phyloP scores from a whole-genome alignment of 2,329 filamentous ascomycete species.

The Paraphaeosphaeria sporulosa region DNA sequence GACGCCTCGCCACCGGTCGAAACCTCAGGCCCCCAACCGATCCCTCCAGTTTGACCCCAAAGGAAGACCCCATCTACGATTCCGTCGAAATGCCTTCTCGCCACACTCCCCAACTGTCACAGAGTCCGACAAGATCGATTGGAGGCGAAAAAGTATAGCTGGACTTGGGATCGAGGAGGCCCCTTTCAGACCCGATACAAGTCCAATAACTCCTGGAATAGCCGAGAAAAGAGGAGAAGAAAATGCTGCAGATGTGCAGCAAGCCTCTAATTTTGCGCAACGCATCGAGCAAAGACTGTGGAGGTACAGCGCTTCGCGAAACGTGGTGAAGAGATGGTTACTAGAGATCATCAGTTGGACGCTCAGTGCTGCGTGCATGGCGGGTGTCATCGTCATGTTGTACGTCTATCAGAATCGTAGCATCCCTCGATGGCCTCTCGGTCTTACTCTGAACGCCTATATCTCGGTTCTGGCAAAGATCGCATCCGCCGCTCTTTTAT shows the following conservation, averaged over 20 bases:
- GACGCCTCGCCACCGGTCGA: conserved; percentile 8
- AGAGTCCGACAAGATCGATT: conserved; percentile 6
- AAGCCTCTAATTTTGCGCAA: conserved; percentile 18
- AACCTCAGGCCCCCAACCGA: conserved; percentile 7
- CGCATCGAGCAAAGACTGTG: conserved; percentile 19
- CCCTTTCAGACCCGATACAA: conserved; percentile 14
- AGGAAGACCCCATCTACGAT: conserved; percentile 17
- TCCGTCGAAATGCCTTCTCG: conserved; percentile 21
- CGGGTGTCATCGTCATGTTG: conserved; percentile 15
- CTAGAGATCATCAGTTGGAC: conserved; percentile 25
- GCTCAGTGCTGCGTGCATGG: conserved; percentile 24
- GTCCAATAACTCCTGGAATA: conserved; percentile 18
- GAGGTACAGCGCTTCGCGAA: conserved; percentile 18
- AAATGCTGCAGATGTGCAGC: background rate
- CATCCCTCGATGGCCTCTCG: conserved; percentile 18
- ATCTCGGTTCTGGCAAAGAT: conserved; percentile 25
- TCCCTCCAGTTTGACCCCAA: conserved; percentile 15
- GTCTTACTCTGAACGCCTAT: conserved; percentile 24
- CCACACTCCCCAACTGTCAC: conserved; percentile 11
- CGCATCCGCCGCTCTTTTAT: conserved; percentile 18
- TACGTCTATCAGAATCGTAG: conserved; percentile 12
- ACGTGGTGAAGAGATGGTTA: conserved; percentile 21
- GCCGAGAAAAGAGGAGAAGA: conserved; percentile 14
- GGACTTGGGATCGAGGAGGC: conserved; percentile 18
- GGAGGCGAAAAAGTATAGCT: conserved; percentile 12